Evolutionary conservation across 2,329 filamentous ascomycete species (phyloP).

Genomic region (Hysterium pulicare): DNA sequence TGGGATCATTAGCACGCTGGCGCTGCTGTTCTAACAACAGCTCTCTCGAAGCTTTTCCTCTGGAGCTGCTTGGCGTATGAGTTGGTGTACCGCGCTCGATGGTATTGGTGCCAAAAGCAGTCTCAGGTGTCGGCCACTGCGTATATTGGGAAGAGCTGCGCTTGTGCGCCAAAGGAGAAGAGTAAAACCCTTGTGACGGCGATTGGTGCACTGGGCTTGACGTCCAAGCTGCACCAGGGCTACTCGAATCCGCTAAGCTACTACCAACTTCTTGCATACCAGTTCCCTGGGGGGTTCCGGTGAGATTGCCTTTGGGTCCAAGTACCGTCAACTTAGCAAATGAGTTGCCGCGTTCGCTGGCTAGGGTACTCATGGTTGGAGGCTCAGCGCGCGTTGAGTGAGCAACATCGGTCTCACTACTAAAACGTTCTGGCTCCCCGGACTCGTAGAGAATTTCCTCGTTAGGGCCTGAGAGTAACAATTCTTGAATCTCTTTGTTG

Average conservation of each 20-base stretch:
- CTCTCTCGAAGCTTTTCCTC: neutral
- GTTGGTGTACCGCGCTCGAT: neutral
- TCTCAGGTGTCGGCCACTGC: neutral
- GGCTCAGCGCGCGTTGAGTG: conserved; percentile 1
- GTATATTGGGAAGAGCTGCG: neutral
- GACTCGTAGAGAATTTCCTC: conserved; percentile 30
- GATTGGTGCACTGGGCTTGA: conserved; percentile 13
- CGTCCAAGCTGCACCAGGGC: conserved; percentile 22
- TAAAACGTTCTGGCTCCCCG: neutral
- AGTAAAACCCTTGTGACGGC: neutral
- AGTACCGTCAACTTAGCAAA: conserved; percentile 33
- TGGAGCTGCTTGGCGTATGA: neutral
- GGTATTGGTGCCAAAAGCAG: neutral
- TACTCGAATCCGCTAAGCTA: conserved; percentile 37
- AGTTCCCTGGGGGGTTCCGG: conserved; percentile 34
- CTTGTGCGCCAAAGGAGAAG: no score
- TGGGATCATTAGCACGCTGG: neutral
- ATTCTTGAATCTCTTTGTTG: conserved; percentile 31
- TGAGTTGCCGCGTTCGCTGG: conserved; percentile 26
- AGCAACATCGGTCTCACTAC: neutral
- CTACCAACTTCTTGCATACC: conserved; percentile 37
- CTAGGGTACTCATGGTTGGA: neutral
- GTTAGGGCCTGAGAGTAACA: conserved; percentile 35
- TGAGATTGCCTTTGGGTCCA: conserved; percentile 35
- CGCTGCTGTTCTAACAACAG: neutral